phyloP scores from a whole-genome alignment of 2,329 filamentous ascomycete genomes.

The Neonectria sp. region DNA sequence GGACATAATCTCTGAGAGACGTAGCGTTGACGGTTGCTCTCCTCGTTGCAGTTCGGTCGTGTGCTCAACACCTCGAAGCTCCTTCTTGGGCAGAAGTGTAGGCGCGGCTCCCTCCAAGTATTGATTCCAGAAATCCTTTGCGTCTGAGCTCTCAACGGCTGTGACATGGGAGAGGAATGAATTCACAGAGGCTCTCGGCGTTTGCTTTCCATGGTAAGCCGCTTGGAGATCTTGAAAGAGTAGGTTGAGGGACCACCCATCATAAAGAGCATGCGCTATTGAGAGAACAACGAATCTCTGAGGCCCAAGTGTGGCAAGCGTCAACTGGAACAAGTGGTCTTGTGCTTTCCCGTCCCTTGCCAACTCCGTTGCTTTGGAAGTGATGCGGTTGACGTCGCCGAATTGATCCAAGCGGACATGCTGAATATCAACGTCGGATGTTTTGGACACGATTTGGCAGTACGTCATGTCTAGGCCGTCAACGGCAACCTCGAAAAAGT shows the following conservation, averaged over 20 bases:
- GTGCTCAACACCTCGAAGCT: neutral
- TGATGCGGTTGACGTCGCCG: conserved; percentile 55
- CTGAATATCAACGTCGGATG: conserved; percentile 37
- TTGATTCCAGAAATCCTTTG: conserved; percentile 77
- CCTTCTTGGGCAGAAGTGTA: conserved; percentile 49
- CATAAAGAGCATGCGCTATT: conserved; percentile 89
- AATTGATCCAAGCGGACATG: conserved; percentile 44
- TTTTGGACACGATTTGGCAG: conserved; percentile 63
- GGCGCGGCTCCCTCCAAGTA: conserved; percentile 69
- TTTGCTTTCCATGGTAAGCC: conserved; percentile 70
- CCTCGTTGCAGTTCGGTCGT: conserved; percentile 20
- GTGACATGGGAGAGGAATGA: conserved; percentile 61
- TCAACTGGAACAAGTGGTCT: conserved; percentile 65
- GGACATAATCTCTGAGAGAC: conserved; percentile 46
- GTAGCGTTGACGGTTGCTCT: conserved; percentile 32
- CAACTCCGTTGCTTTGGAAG: conserved; percentile 52
- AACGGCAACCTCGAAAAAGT: conserved; percentile 77
- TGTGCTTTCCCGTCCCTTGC: conserved; percentile 56
- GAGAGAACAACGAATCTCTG: conserved; percentile 72
- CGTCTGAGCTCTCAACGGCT: conserved; percentile 37
- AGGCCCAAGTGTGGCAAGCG: conserved; percentile 53
- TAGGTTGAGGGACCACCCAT: conserved; percentile 86
- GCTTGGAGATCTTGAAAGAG: conserved; percentile 79
- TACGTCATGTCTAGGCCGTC: conserved; percentile 66
- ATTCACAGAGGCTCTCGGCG: conserved; percentile 63